These are phyloP conservation scores for Ascochyta pisi DNA, from an alignment of 2,329 filamentous ascomycete genomes.

Conservation along the genomic window DNA sequence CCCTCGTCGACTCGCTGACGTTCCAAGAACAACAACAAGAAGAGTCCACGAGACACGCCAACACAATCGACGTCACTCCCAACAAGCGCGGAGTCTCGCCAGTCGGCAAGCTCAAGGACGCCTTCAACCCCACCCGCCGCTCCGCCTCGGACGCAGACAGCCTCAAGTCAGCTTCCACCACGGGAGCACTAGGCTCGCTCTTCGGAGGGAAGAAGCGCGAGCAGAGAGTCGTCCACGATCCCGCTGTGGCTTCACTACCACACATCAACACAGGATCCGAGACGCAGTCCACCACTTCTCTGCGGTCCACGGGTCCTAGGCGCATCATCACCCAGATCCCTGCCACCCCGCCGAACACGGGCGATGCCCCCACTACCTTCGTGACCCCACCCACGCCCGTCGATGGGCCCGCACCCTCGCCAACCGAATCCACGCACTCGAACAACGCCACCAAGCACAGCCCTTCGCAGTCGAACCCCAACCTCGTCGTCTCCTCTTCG, in stretches of 20 bases:
- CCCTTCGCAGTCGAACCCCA: conserved; percentile 51
- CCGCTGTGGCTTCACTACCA: conserved; percentile 38
- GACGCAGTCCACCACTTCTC: conserved; percentile 39
- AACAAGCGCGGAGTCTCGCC: conserved; percentile 71
- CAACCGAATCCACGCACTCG: conserved; percentile 37
- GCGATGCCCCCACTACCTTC: conserved; percentile 61
- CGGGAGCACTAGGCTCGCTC: conserved; percentile 49
- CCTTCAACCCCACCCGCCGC: conserved; percentile 61
- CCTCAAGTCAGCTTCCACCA: conserved; percentile 49
- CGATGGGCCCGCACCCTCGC: conserved; percentile 50
- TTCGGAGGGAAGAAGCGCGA: conserved; percentile 50
- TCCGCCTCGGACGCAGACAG: conserved; percentile 46
- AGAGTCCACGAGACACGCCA: conserved; percentile 36
- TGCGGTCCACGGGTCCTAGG: conserved; percentile 35
- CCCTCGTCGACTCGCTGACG: conserved; percentile 41
- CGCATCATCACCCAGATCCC: conserved; percentile 51
- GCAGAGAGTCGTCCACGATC: conserved; percentile 39
- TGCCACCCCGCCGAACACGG: conserved; percentile 52
- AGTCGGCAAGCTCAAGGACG: conserved; percentile 73
- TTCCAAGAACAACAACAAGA: conserved; percentile 27
- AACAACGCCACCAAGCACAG: conserved; percentile 34
- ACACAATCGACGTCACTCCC: conserved; percentile 41
- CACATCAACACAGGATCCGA: conserved; percentile 40
- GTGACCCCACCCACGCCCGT: conserved; percentile 71
- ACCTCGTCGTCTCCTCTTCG: conserved; percentile 67